A percentile compares a stretch with the other conserved stretches of the same genome.
phyloP scores from a whole-genome alignment of 495 filamentous ascomycete species.

The Podospora pseudocomata region DNA sequence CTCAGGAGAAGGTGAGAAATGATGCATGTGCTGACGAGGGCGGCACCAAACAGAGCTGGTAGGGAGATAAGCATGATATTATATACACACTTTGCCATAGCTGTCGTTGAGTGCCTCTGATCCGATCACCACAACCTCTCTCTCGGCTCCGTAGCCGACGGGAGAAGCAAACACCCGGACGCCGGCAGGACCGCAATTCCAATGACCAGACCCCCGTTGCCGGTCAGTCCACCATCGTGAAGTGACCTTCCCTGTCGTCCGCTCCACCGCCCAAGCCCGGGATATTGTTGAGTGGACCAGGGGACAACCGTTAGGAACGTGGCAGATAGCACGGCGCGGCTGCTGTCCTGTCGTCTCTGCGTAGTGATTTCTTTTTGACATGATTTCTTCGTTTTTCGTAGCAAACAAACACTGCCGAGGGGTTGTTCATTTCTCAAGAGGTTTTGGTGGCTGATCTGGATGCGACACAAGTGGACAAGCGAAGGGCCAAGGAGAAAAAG shows the following conservation, averaged over 20 bases:
- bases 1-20: background rate
- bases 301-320: background rate
- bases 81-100: background rate
- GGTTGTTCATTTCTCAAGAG: background rate
- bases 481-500: background rate
- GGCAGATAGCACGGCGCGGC: background rate
- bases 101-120: background rate
- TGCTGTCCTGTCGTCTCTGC: background rate
- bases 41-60: background rate
- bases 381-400: background rate
- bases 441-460: background rate
- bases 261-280: background rate
- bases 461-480: slow-evolving; percentile 2
- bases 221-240: background rate
- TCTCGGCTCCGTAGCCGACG: background rate
- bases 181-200: background rate
- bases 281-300: background rate
- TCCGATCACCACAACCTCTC: background rate
- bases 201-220: background rate
- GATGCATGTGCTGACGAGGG: background rate
- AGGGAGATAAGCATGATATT: background rate
- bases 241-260: background rate
- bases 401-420: background rate
- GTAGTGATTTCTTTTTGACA: background rate
- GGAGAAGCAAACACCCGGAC: background rate